phyloP scores from a whole-genome alignment of 2,329 filamentous ascomycete species.

The Colletotrichum navitas region DNA sequence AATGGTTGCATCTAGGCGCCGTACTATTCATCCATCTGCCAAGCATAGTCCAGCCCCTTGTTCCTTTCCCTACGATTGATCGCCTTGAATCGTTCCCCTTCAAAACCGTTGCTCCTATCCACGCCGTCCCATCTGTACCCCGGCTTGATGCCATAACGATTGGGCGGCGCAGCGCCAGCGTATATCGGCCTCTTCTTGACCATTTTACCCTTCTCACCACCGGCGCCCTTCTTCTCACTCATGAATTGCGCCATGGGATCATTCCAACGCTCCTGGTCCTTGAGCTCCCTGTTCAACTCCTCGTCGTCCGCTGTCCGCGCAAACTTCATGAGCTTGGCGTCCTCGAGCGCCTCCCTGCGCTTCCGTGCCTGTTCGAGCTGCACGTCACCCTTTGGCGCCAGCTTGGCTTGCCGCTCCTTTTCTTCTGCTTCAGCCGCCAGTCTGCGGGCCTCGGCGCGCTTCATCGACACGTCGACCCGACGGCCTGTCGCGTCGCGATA shows the following conservation, averaged over 20 bases:
- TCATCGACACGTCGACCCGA: conserved; percentile 94
- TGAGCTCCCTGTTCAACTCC: conserved; percentile 87
- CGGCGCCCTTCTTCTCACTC: conserved; percentile 58
- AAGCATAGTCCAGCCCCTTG: conserved; percentile 87
- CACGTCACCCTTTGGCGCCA: conserved; percentile 85
- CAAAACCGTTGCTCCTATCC: conserved; percentile 92
- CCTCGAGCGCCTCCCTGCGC: conserved; percentile 76
- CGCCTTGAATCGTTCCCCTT: conserved; percentile 91
- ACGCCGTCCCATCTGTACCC: conserved; percentile 98
- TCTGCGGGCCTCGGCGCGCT: conserved; percentile 85
- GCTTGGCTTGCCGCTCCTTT: conserved; percentile 74
- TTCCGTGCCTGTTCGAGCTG: conserved; percentile 77
- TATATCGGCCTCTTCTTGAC: conserved; percentile 74
- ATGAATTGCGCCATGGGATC: conserved; percentile 91
- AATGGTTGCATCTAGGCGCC: background rate
- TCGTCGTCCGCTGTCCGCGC: conserved; percentile 87
- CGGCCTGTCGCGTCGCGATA: conserved; percentile 95
- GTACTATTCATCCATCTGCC: conserved; percentile 91
- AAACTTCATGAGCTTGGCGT: conserved; percentile 85
- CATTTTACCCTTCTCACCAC: conserved; percentile 46
- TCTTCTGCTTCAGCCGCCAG: conserved; percentile 74
- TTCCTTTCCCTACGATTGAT: conserved; percentile 82
- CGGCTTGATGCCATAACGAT: conserved; percentile 92
- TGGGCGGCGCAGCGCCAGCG: conserved; percentile 83
- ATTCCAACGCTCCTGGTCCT: conserved; percentile 85